Conservation (phyloP, 345 rosid genomes). For the Citrus australasica region DNA sequence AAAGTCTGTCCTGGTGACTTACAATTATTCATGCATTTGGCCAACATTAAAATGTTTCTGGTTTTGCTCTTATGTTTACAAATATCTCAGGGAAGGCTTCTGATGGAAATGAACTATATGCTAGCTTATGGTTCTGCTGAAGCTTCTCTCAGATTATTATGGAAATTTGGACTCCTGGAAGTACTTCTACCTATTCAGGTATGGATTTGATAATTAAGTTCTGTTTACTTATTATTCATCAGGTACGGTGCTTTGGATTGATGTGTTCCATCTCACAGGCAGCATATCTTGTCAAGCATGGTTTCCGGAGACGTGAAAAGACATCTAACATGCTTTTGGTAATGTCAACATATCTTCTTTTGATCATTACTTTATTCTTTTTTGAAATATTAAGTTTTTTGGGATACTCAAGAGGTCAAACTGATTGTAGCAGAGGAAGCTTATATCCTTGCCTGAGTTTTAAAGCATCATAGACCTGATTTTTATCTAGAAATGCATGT, state of each 20-base stretch:
- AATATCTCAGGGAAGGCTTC: conserved; percentile 63
- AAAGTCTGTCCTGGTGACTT: conserved; percentile 6
- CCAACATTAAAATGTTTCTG: conserved; percentile 7
- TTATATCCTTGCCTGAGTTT: background rate
- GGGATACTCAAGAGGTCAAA: background rate
- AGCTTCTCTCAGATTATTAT: conserved; percentile 83
- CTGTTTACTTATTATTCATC: conserved; percentile 9
- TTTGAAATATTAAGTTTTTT: background rate
- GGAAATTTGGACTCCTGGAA: conserved; percentile 95
- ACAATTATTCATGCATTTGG: background rate
- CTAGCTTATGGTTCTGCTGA: conserved; percentile 94
- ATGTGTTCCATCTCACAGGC: conserved; percentile 49
- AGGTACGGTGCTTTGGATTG: background rate
- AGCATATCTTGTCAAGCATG: conserved; percentile 63
- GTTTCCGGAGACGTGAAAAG: conserved; percentile 85
- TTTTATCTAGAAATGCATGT: background rate
- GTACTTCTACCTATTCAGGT: conserved; percentile 86
- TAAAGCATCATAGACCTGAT: background rate
- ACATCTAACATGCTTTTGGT: conserved; percentile 96
- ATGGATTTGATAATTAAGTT: conserved; percentile 7
- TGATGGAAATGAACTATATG: conserved; percentile 98
- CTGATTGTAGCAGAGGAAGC: background rate
- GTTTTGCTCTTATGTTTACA: conserved; percentile 14
- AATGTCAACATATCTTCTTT: conserved; percentile 8
- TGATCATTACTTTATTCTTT: conserved; percentile 4